Evolutionary conservation across 2,329 filamentous ascomycete species (phyloP).

Genomic region (Colletotrichum falcatum): DNA sequence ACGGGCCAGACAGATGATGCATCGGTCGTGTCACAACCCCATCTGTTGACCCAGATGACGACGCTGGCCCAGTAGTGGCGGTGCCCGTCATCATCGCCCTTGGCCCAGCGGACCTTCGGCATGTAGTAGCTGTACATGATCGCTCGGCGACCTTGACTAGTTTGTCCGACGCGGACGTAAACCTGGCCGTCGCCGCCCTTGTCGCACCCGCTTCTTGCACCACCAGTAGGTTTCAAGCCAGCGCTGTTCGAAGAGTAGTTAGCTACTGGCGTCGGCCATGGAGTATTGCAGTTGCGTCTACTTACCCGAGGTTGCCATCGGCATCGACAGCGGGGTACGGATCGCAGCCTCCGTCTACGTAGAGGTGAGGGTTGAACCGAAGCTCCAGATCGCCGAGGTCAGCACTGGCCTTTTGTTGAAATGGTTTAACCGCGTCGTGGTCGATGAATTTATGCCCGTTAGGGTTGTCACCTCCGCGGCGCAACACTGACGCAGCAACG

Average conservation of each 20-base stretch:
- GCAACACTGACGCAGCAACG: background rate
- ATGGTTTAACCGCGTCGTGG: background rate
- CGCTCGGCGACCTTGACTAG: background rate
- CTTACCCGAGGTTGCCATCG: conserved; percentile 12
- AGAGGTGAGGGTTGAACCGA: conserved; percentile 7
- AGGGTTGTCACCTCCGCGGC: background rate
- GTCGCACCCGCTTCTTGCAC: background rate
- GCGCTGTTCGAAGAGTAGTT: background rate
- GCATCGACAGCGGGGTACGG: conserved; percentile 12
- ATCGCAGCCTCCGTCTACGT: conserved; percentile 2
- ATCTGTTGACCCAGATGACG: conserved; percentile 10
- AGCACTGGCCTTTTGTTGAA: background rate
- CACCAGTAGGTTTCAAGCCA: background rate
- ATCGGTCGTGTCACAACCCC: background rate
- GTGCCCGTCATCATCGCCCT: background rate
- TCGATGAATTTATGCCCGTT: background rate
- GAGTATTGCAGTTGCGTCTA: background rate
- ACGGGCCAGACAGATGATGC: background rate
- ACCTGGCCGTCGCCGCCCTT: background rate
- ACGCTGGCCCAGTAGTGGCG: conserved; percentile 24
- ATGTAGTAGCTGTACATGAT: conserved; percentile 19
- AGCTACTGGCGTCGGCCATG: background rate
- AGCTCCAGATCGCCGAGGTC: background rate
- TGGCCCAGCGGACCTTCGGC: conserved; percentile 7
- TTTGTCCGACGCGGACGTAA: background rate